Conservation (phyloP, 2,329 filamentous ascomycete species). For the Xylaria arbuscula region DNA sequence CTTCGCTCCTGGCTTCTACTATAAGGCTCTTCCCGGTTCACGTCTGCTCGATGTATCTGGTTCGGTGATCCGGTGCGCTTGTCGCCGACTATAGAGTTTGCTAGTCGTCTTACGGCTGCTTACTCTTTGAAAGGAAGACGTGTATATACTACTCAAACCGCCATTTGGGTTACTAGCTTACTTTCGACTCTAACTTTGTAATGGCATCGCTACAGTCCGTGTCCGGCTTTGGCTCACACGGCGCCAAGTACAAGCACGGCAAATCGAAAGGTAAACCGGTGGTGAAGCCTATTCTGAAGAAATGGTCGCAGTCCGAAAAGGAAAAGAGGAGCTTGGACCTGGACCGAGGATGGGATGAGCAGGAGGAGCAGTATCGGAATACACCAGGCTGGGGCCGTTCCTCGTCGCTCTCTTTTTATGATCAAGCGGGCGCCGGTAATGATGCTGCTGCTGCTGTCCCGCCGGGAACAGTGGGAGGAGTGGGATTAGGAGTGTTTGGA, state of each 20-base stretch:
- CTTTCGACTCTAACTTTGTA: constrained; percentile 22
- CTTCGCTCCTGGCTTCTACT: not conserved
- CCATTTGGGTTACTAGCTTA: constrained; percentile 14
- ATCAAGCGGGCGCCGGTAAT: constrained; percentile 27
- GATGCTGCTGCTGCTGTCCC: constrained; percentile 8
- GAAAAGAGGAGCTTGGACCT: constrained; percentile 73
- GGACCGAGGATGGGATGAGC: constrained; percentile 69
- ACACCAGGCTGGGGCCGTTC: constrained; percentile 41
- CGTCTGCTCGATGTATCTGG: constrained; percentile 33
- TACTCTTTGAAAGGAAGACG: constrained; percentile 15
- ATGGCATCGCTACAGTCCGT: constrained; percentile 55
- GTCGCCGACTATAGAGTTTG: constrained; percentile 28
- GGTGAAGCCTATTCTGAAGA: constrained; percentile 73
- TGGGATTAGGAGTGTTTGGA: constrained; percentile 27
- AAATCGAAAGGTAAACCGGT: constrained; percentile 61
- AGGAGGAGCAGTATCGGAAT: constrained; percentile 54
- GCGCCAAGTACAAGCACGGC: constrained; percentile 52
- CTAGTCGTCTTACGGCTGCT: constrained; percentile 18
- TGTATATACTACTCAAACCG: constrained; percentile 35
- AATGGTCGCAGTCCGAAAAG: constrained; percentile 60
- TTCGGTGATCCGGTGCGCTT: constrained; percentile 34
- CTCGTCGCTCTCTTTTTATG: constrained; percentile 35
- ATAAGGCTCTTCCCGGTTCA: constrained; percentile 10
- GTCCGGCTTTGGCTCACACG: constrained; percentile 45
- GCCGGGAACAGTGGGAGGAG: constrained; percentile 24